Evolutionary conservation across 495 filamentous ascomycete species (phyloP).

Genomic region (Podospora pseudoanserina): DNA sequence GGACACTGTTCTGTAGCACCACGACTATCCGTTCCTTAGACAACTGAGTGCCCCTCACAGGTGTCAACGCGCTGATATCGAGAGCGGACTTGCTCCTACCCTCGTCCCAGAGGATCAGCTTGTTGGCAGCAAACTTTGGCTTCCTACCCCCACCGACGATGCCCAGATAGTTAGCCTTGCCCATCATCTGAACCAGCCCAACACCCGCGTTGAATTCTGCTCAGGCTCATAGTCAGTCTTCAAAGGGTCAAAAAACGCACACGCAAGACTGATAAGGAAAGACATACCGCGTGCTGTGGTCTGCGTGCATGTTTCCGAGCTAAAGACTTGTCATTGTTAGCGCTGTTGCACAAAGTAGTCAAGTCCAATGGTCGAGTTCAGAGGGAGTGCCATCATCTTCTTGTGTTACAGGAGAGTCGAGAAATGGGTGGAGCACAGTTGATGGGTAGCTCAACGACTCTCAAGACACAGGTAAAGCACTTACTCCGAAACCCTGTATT

Average conservation of each 20-base stretch:
- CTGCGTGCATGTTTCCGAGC: slow-evolving; percentile 70
- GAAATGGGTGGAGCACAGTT: background rate
- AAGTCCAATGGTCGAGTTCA: background rate
- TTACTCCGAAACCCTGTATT: slow-evolving; percentile 84
- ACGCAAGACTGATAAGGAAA: background rate
- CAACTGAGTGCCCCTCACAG: slow-evolving; percentile 75
- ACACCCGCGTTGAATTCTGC: slow-evolving; percentile 84
- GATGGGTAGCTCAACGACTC: background rate
- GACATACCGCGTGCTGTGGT: slow-evolving; percentile 51
- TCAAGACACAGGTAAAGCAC: slow-evolving; percentile 24
- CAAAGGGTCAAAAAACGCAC: slow-evolving; percentile 3
- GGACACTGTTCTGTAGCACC: slow-evolving; percentile 75
- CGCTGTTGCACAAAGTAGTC: background rate
- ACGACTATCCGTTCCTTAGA: slow-evolving; percentile 77
- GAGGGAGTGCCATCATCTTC: background rate
- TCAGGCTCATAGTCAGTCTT: background rate
- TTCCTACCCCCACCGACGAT: slow-evolving; percentile 84
- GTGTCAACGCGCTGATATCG: slow-evolving; percentile 47
- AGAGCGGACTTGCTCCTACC: slow-evolving; percentile 69
- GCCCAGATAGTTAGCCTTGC: slow-evolving; percentile 80
- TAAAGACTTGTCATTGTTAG: slow-evolving; percentile 57
- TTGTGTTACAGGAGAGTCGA: background rate
- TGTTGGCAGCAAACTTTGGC: slow-evolving; percentile 84
- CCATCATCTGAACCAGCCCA: slow-evolving; percentile 81
- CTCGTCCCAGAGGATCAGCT: slow-evolving; percentile 94